Evolutionary conservation across 805 yeast genomes (phyloP), one percentile per base, ranked within the genome.

Genomic region (Saccharomyces kudriavzevii): DNA sequence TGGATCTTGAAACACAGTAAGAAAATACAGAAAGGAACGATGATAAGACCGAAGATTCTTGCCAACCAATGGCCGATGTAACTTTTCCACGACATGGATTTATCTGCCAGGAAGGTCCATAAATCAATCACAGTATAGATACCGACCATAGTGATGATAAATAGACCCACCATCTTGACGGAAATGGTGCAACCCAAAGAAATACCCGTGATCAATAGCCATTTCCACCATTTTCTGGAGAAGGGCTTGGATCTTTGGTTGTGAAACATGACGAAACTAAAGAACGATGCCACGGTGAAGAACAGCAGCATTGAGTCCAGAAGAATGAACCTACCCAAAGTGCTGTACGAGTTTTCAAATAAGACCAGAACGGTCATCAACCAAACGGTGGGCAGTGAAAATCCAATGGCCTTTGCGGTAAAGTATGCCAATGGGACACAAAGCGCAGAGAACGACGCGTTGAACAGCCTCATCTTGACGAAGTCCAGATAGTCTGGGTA

Each of bases 91-190:
- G 78, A 61, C 59, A 86, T 66, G 11, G 77, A 64, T 62, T 74
- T 76, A 66, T 87, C 92, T 58, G 91, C 96, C 62, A 89, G 80
- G 68, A 81, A 81, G 62, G 74, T 76, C 96, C 97, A 94, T 63
- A 94, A 76, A 64, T 94, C 97, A 51, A 82, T 85, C 43, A 88
- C 76, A 24, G 97, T 90, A 72, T 92, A 89, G 57, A 89, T 79
- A 49, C 99, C 99, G 53, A 94, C 90, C 58, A 90, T 74, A 17
- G 89, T 70, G 54, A 96, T 92, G 56, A 89, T 88, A 64, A 94
- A 89, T 53, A 92, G 77, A 63, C 99, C 99, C 54, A 94, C 98
- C 96, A 91, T 89, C 73, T 94, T 94, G 54, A 90, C 96, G 28
- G 96, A 86, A 66, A 92, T 85, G 20, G 91, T 87, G 69, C 94